Evolutionary conservation across 2,329 filamentous ascomycete genomes (phyloP).

Genomic region (Verticillium klebahnii): DNA sequence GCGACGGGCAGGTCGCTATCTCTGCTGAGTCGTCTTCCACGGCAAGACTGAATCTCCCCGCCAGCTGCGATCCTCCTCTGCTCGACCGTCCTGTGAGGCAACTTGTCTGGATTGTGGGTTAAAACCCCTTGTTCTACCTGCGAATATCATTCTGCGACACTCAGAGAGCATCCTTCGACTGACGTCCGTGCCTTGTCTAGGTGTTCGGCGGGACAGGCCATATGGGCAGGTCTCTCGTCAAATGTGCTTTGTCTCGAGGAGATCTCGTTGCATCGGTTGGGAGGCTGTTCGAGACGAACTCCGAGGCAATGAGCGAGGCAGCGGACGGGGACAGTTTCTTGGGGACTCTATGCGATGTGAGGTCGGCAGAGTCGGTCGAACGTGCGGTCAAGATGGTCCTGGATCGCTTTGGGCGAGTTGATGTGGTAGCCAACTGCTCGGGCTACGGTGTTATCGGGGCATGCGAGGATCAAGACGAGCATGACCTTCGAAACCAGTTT

Average conservation of each 20-base stretch:
- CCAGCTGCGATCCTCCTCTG: conserved; percentile 81
- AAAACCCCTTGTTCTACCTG: background rate
- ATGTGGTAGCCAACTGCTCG: conserved; percentile 89
- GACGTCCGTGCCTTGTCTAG: conserved; percentile 33
- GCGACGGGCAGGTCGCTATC: conserved; percentile 10
- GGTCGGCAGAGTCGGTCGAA: conserved; percentile 72
- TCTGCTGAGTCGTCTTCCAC: background rate
- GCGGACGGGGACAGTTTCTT: conserved; percentile 64
- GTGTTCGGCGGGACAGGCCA: conserved; percentile 96
- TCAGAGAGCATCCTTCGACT: background rate
- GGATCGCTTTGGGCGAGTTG: conserved; percentile 72
- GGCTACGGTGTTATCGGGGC: conserved; percentile 94
- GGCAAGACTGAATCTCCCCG: conserved; percentile 60
- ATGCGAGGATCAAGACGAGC: conserved; percentile 94
- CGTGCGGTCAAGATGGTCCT: conserved; percentile 67
- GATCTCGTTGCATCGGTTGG: conserved; percentile 87
- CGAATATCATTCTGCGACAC: background rate
- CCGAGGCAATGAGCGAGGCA: conserved; percentile 54
- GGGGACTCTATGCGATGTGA: conserved; percentile 84
- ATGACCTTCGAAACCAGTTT: conserved; percentile 92
- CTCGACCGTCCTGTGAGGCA: conserved; percentile 65
- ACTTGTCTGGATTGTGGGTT: conserved; percentile 71
- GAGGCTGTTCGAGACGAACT: conserved; percentile 70
- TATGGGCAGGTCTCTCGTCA: conserved; percentile 87
- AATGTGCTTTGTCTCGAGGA: conserved; percentile 71